Evolutionary conservation across 1,284 basidiomycete genomes (phyloP), one percentile per base, ranked within the genome.

Genomic region (Ceraceosorus guamensis): DNA sequence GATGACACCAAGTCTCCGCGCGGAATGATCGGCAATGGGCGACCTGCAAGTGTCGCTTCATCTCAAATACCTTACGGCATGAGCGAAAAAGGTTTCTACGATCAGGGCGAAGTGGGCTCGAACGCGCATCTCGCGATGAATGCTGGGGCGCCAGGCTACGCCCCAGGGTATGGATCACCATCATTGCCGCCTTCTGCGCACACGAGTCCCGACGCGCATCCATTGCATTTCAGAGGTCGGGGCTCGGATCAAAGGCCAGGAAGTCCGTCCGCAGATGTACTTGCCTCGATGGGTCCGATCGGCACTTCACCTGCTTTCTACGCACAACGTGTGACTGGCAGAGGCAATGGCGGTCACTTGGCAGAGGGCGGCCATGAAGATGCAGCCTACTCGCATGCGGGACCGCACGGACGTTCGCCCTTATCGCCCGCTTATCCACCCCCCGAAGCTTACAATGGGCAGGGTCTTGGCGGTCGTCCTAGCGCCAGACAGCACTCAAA

Each of bases 1-100:
- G 83, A 86, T 62, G 84, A 88, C 30, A 14, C 50, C 46, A 59
- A 59, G 44, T 24, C 24, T 24, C 24, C 24, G 24, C 24, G 24
- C 24, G 24, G 24, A 24, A 64, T 63, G 50, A 57, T 55, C 0
- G 53, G 48, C 44, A 52, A 68, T 50, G 55, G 65, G n/a, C 53
- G 44, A 45, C 53, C 45, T 54, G 62, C 61, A 47, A 51, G 60
- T 35, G 56, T 55, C 39, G 61, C 59, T 56, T 68, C 63, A n/a
- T 30, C 41, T 6, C 31, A 52, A 34, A 43, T 35, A 18, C 46
- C 43, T 13, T 32, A 44, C 13, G 54, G 60, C n/a, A 39, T 48
- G 37, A 14, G 32, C 31, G 59, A 55, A 6, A 53, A 50, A 24
- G 35, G 30, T 16, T 30, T 51, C 8, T 57, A 60, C 35, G 50